Conservation (phyloP, 139 green algal genomes). For the Astrephomene gubernaculifera region DNA sequence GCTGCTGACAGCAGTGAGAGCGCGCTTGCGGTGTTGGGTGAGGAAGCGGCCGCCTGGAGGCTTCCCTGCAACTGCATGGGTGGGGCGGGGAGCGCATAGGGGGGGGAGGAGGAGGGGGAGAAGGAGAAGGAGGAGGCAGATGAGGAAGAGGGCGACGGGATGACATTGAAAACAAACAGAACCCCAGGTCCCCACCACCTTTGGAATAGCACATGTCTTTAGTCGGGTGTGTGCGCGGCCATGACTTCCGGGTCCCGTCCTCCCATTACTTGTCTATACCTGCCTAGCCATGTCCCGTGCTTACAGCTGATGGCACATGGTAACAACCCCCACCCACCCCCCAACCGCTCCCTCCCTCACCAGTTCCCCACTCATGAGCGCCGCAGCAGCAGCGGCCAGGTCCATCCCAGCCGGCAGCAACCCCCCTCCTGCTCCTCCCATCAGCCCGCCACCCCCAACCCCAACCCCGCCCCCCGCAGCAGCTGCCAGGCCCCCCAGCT, state of each 20-base stretch:
- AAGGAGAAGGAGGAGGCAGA: no score
- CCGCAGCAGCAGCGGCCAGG: no score
- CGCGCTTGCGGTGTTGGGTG: not conserved
- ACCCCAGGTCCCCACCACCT: not conserved
- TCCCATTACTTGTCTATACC: not conserved
- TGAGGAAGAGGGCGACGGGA: not conserved
- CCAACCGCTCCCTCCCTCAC: not conserved
- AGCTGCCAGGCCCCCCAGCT: slow-evolving; percentile 1
- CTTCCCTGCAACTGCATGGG: not conserved
- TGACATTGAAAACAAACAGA: not conserved
- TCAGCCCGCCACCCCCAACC: not conserved
- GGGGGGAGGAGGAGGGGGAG: no score
- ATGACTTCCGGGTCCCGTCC: not conserved
- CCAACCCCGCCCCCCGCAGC: no score
- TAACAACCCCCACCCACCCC: not conserved
- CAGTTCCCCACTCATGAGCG: not conserved
- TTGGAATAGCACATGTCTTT: not conserved
- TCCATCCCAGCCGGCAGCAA: not conserved
- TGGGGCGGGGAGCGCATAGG: no score
- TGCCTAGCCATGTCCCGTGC: not conserved
- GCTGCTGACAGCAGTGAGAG: slow-evolving; percentile 9
- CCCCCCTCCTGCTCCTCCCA: no score
- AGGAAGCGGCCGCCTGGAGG: not conserved
- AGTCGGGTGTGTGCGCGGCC: not conserved
- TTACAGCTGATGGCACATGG: not conserved